Evolutionary conservation across 2,329 filamentous ascomycete species (phyloP), one percentile per base, ranked within the genome.

Genomic region (Fusarium haematococcum): DNA sequence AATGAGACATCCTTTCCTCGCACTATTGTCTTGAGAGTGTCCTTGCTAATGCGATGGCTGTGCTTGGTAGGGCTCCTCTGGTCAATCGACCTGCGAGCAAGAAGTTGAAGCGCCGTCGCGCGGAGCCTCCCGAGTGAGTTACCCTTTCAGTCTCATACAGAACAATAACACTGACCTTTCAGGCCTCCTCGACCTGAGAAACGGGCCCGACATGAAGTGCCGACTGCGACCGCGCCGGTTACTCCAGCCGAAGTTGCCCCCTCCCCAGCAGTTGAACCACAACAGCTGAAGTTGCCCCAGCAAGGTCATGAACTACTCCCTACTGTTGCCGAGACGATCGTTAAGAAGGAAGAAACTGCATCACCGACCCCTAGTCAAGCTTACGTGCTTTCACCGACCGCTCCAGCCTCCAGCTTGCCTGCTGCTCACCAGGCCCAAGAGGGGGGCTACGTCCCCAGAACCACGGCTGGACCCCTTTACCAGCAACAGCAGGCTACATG

Each of bases 31-130:
- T 27, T 6, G 25, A 6, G 23, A 20, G 10, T 27, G 6, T 50
- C 2, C 7, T 18, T 11, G 32, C 69, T 64, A 33, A 73, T 11
- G 23, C 14, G 16, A 35, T 43, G 14, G 11, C 13, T n/a, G 2
- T 35, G 27, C 10, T 16, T 32, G 9, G 45, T 18, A 75, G 72
- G 20, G 64, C 71, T 6, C 65, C 66, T 14, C 65, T 74, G 1
- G 58, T 72, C 27, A 74, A 74, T 50, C 37, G 66, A 11, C 69
- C 71, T 10, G 61, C 69, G 3, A 66, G 58, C 16, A 75, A 63
- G 52, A 74, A 75, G 30, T 41, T 60, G 6, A 74, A 75, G 23
- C 63, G 73, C 30, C 66, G 71, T 33, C 52, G 71, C 25, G 54
- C 64, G 30, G 58, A 58, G 1, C 57, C 71, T 2, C 7, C 27